Evolutionary conservation across 169 alveolate species (phyloP).

Genomic region (Plasmodium cynomolgi): DNA sequence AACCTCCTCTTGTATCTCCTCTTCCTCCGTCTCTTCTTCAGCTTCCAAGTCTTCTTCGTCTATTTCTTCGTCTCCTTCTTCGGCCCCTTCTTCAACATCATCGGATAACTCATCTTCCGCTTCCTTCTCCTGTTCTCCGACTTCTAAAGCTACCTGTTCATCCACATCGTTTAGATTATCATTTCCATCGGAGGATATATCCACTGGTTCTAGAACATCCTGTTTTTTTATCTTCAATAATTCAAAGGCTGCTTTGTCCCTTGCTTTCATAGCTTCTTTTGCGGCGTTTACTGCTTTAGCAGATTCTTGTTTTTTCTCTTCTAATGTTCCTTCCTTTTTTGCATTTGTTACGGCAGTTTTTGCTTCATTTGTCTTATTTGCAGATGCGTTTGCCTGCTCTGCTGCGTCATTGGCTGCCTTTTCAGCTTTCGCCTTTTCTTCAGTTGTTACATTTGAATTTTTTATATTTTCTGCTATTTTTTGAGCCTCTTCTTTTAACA

Average conservation of each 20-base stretch:
- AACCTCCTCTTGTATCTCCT: neutral
- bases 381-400: neutral
- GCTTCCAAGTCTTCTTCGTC: neutral
- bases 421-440: neutral
- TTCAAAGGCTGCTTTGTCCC: neutral
- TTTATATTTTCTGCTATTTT: neutral
- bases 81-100: neutral
- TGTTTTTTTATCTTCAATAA: neutral
- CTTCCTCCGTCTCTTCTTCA: neutral
- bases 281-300: neutral
- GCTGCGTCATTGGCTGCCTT: neutral
- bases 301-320: neutral
- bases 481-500: neutral
- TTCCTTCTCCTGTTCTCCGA: neutral
- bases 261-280: neutral
- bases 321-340: neutral
- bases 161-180: neutral
- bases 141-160: neutral
- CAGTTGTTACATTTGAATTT: neutral
- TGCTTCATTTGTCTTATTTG: neutral
- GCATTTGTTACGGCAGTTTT: neutral
- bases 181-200: neutral
- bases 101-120: neutral
- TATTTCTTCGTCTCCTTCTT: neutral
- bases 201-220: neutral